Evolutionary conservation across 352 stramenopile genomes (phyloP), one percentile per base, ranked within the genome.

Genomic region (Nothophytophthora sp.): DNA sequence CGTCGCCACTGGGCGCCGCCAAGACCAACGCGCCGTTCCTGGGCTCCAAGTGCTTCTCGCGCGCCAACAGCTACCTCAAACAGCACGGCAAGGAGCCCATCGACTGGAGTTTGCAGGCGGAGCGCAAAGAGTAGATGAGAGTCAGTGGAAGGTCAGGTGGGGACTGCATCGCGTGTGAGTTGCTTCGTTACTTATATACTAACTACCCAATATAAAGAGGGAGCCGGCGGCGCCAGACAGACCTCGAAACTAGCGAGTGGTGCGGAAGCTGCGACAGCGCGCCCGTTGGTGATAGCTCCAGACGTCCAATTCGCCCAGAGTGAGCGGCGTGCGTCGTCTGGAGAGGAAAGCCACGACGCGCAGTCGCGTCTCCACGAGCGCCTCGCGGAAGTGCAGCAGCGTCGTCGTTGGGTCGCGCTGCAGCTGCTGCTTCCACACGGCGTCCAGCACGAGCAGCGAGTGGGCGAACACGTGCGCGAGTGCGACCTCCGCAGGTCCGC

Each of bases 21-120:
- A 99, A 99, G 75, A 99, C 96, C 2, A 91, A 85, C 32, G 59
- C 76, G 40, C 97, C 97, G 2, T 99, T 99, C 72, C 90, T 98
- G 43, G 95, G 96, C 40, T 98, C 88, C 36, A 90, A 86, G 55
- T 99, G 83, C 50, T 96, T 96, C 56, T 95, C 86, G 35, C 73
- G 73, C 45, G 79, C 86, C 51, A 96, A 96, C 43, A 69, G 50
- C 34, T 94, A 92, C 50, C 66, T 96, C 20, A 55, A 70, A 51
- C 46, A 85, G 42, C 64, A 93, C 47, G 81, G 76, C 43, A 92
- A 94, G 55, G 68, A 90, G 27, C 72, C 84, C 5, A 92, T 96
- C 36, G 68, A 96, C 63, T 96, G 87, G 87, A 88, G 62, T 30
- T 66, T 88, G n/a, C 42, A 68, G 28, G n/a, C n/a, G n/a, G n/a